Base-by-base conservation (phyloP, 306 rosid genomes). In the Heteromeles arbutifolia region DNA sequence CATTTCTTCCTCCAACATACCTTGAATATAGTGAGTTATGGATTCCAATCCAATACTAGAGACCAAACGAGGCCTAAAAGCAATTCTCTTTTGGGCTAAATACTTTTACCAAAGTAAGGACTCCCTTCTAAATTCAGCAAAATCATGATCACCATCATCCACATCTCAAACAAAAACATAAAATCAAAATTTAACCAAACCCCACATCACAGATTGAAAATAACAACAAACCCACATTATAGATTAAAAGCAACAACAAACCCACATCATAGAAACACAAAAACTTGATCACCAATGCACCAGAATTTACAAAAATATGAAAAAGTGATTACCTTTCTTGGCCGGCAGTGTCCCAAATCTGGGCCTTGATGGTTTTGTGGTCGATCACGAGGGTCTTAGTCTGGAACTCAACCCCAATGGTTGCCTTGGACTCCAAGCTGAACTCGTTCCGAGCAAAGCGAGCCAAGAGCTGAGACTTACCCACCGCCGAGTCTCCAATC, bases 271-370 rank as follows among this genome's bases (percentile, higher is more conserved):
- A 19, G 22, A 37, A 66, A 18, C 43, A 70, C 26, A 64, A 44
- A 74, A 21, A 74, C 8, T 21, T 3, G 9, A 24, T 45, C 54
- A 14, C 43, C n/a, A 56, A 39, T 41, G 31, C 31, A 25, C 31
- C 37, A 65, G 28, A 74, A 12, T 3, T 8, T 2, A 4, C 12
- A 25, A 26, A 62, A 9, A 10, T 11, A 44, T 0, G 12, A 29
- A 61, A 9, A 6, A 28, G 53, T 18, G 59, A 15, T 74, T 73
- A 94, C 98, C 98, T 94, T 87, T 91, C 98, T 86, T 94, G 98
- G 65, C 98, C 98, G 75, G 98, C 98, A 70, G 98, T 94, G 74
- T 94, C 98, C 98, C 98, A 94, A 82, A 94, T 90, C 90, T 94
- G 98, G 13, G 97, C 96, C 85, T 92, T 93, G 80, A 91, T 90